These are phyloP conservation scores for Xanthoconium purpureum DNA, from an alignment of 768 basidiomycete genomes.

Conservation along the genomic window DNA sequence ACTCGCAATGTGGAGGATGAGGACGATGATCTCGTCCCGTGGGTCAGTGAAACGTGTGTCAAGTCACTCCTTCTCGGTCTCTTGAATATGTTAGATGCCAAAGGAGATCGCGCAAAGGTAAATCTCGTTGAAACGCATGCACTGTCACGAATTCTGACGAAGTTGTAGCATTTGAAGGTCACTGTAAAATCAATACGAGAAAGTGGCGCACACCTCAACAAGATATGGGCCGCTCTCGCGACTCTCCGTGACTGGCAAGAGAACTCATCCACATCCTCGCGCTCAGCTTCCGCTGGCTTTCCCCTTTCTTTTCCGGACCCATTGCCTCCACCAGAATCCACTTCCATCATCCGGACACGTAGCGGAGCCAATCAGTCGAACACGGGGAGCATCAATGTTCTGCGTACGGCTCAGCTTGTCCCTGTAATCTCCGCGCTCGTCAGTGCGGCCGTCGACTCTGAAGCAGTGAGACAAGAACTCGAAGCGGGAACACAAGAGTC, in stretches of 20 bases:
- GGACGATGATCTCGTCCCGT: slow-evolving; percentile 37
- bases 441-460: slow-evolving; percentile 45
- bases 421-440: slow-evolving; percentile 64
- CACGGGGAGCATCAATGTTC: slow-evolving; percentile 33
- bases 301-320: slow-evolving; percentile 54
- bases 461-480: slow-evolving; percentile 53
- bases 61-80: slow-evolving; percentile 64
- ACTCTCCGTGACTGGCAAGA: slow-evolving; percentile 40
- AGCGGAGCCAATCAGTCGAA: slow-evolving; percentile 34
- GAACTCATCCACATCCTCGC: slow-evolving; percentile 18
- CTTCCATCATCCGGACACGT: slow-evolving; percentile 45
- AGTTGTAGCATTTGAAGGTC: slow-evolving; percentile 22
- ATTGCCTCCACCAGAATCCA: slow-evolving; percentile 47
- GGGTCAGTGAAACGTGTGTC: slow-evolving; percentile 66
- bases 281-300: slow-evolving; percentile 7
- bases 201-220: slow-evolving; percentile 54
- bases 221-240: slow-evolving; percentile 58
- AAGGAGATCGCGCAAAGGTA: slow-evolving; percentile 39
- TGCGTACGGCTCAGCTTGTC: slow-evolving; percentile 57
- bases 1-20: slow-evolving; percentile 38
- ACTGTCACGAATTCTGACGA: neutral
- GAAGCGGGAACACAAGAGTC: slow-evolving; percentile 54
- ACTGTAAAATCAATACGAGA: slow-evolving; percentile 52
- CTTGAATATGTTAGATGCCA: slow-evolving; percentile 48
- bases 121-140: neutral